Evolutionary conservation across 2,329 filamentous ascomycete species (phyloP), one percentile per base, ranked within the genome.

Genomic region (Talaromyces piceae): DNA sequence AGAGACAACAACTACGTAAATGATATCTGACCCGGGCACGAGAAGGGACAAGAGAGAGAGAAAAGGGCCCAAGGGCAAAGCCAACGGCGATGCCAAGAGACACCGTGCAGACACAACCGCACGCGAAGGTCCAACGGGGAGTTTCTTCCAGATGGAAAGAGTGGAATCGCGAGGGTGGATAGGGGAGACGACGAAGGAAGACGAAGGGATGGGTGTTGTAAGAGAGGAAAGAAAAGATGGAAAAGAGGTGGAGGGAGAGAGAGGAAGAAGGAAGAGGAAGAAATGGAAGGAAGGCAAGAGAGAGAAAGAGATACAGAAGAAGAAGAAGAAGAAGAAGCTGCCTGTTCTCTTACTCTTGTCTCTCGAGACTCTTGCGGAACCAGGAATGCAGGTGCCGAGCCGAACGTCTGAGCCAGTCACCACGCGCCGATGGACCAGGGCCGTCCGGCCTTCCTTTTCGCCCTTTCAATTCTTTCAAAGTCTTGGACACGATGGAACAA

Each of bases 21-120:
- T 41, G 54, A 41, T 45, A 48, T 52, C 54, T 41, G 56, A 54
- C 49, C 55, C 52, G 52, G 55, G 60, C 55, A 57, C 51, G 50
- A 52, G 56, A 57, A 50, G 49, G 56, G 50, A 46, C 48, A 41
- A 49, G 51, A 41, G 52, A 50, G n/a, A 37, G 37, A 46, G 49
- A 52, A 52, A 56, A 57, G 49, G 49, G 56, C 50, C 45, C 48
- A 41, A 49, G 51, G 41, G 52, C 48, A 13, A 37, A 30, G 52
- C 46, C 33, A 50, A 41, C 51, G 45, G 53, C 25, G 47, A 47
- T 27, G 30, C 33, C 33, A 37, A 37, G 33, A 37, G 33, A 37
- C n/a, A 18, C 33, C 33, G 33, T 37, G 33, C 33, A 37, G 18
- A 20, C 8, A n/a, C 16, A 37, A 37, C 33, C 33, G 33, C 7